Percentiles rank a stretch among this genome's conserved stretches.
Conservation (phyloP, 208 protist genomes). For the Trypanosomatidae sp. region DNA sequence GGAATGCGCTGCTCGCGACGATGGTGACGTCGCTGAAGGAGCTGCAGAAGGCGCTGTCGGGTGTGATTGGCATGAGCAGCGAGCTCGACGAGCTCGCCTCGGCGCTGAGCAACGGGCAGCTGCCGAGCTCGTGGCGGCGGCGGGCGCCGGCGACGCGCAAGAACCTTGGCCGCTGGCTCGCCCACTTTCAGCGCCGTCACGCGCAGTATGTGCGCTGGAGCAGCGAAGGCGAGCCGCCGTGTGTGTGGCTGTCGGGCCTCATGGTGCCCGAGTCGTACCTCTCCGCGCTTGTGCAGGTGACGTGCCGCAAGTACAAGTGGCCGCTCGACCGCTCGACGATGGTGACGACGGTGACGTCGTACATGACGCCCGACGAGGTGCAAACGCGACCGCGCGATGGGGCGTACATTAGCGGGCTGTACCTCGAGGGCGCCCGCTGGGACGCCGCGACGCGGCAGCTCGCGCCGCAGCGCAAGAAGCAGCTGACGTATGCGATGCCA, state of each 20-base stretch:
- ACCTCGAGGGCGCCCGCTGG: conserved; percentile 96
- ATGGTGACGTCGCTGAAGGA: conserved; percentile 92
- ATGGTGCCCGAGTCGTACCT: conserved; percentile 98
- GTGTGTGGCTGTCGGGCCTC: conserved; percentile 98
- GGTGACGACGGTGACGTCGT: conserved; percentile 90
- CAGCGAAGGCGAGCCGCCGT: conserved; percentile 90
- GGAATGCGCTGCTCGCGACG: conserved; percentile 88
- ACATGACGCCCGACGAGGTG: conserved; percentile 58
- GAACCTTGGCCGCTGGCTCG: conserved; percentile 93
- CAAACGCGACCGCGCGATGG: conserved; percentile 77
- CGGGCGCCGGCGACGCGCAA: conserved; percentile 93
- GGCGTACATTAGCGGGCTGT: conserved; percentile 95
- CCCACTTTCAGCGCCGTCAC: conserved; percentile 89
- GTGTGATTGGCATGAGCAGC: conserved; percentile 96
- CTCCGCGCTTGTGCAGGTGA: conserved; percentile 96
- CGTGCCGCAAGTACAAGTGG: conserved; percentile 96
- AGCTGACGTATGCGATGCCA: conserved; percentile 94
- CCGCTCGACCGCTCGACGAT: conserved; percentile 96
- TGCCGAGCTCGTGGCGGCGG: conserved; percentile 90
- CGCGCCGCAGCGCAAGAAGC: conserved; percentile 89
- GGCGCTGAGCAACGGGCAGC: conserved; percentile 89
- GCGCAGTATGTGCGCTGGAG: conserved; percentile 95
- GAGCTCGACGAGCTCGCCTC: conserved; percentile 93
- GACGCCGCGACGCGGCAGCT: conserved; percentile 80
- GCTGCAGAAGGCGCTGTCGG: conserved; percentile 92